Percentiles rank a stretch among this genome's conserved stretches.
phyloP scores from a whole-genome alignment of 805 yeast species.

The Dipodascus geniculatus region DNA sequence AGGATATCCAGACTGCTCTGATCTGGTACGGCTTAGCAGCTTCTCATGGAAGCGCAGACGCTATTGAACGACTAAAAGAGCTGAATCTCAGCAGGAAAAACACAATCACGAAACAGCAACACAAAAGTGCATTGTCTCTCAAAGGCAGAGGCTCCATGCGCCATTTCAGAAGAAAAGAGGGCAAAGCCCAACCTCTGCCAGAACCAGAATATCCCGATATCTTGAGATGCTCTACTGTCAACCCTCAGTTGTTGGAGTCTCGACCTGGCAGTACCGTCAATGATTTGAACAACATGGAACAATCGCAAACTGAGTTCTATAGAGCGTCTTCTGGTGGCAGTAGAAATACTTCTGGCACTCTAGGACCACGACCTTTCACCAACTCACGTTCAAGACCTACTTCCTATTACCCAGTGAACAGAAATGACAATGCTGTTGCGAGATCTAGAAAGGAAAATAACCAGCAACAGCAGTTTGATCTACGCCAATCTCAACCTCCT shows the following conservation, averaged over 20 bases:
- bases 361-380: neutral
- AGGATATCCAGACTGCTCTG: slow-evolving; percentile 33
- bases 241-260: neutral
- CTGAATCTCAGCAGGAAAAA: slow-evolving; percentile 5
- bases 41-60: slow-evolving; percentile 33
- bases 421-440: neutral
- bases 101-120: slow-evolving; percentile 14
- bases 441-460: neutral
- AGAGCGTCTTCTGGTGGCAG: neutral
- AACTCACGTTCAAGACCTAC: neutral
- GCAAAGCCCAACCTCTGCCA: neutral
- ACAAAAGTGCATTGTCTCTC: slow-evolving; percentile 13
- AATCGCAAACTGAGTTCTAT: neutral
- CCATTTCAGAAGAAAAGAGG: slow-evolving; percentile 4
- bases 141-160: slow-evolving; percentile 13
- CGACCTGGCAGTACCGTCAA: slow-evolving; percentile 2
- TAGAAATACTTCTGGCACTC: neutral
- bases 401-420: neutral
- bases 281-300: neutral
- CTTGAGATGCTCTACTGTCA: neutral
- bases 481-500: too few species aligned
- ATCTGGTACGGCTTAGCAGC: slow-evolving; percentile 44
- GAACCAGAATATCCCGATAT: neutral
- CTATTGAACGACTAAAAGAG: slow-evolving; percentile 19
- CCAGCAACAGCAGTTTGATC: too few species aligned